These are phyloP conservation scores for Chytriomyces hyalinus DNA, from an alignment of 192 early-diverging fungal genomes.

Conservation along the genomic window DNA sequence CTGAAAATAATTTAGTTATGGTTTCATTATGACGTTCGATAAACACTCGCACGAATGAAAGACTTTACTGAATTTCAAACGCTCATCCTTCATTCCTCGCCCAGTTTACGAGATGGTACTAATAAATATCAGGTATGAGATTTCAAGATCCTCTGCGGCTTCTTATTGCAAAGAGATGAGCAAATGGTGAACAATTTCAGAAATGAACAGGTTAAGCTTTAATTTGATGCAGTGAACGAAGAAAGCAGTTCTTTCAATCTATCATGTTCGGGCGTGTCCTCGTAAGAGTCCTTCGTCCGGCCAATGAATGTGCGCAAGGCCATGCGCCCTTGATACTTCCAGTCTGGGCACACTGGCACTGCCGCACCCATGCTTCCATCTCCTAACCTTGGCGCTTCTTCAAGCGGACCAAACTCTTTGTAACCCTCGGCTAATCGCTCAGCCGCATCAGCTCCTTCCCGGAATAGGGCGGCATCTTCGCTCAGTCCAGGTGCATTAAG, in stretches of 20 bases:
- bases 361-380: conserved; percentile 46
- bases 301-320: conserved; percentile 83
- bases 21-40: too few relatives aligned
- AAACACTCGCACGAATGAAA: too few relatives aligned
- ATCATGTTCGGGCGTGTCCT: conserved; percentile 13
- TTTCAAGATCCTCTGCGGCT: too few relatives aligned
- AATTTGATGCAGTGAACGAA: conserved; percentile 6
- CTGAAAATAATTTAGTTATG: too few relatives aligned
- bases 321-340: conserved; percentile 85
- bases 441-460: conserved; percentile 69
- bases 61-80: too few relatives aligned
- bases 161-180: too few relatives aligned
- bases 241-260: conserved; percentile 4
- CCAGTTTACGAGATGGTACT: too few relatives aligned
- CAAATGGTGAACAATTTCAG: too few relatives aligned
- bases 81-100: too few relatives aligned
- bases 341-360: conserved; percentile 79
- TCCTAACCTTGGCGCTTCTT: conserved; percentile 40
- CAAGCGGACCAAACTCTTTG: conserved; percentile 67
- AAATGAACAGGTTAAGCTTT: too few relatives aligned
- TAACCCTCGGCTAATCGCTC: conserved; percentile 82
- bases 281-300: conserved; percentile 64
- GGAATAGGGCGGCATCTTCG: conserved; percentile 74
- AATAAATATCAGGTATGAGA: too few relatives aligned
- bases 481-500: conserved; percentile 77